Evolutionary conservation across 139 green algal genomes (phyloP), one percentile per base, ranked within the genome.

Genomic region (Coccomyxa sp.): DNA sequence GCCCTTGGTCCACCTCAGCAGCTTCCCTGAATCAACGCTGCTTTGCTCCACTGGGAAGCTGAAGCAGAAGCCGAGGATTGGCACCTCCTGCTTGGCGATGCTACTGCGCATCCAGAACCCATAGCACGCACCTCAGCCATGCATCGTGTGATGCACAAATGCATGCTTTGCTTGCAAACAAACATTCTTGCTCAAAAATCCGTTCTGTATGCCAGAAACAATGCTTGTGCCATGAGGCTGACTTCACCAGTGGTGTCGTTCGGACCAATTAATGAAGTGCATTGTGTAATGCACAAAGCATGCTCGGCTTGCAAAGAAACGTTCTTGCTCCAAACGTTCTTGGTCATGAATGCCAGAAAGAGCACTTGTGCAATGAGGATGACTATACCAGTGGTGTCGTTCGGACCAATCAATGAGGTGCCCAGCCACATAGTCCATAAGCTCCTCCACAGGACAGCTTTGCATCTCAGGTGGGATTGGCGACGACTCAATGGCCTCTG

Each of bases 1-100:
- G 59, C 80, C 92, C 86, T 98, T 98, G 67, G 94, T 98, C 95
- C 95, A 98, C 76, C 87, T 82, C 76, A 98, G 82, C n/a, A 98
- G 91, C 58, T 82, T 88, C 76, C 95, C 95, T 13, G 81, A 77
- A 83, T 94, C 84, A n/a, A 98, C 81, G 28, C 88, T 87, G 1
- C 83, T 90, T 85, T 98, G 95, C 30, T 97, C 83, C 45, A 93
- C 89, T 18, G 95, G 91, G 87, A 98, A 98, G 80, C 85, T 93
- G 88, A 97, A 98, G 86, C 94, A 98, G 90, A 98, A 98, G 45
- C 95, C 95, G 0, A 98, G 80, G 4, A 94, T 86, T 13, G 90
- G 92, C 67, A 77, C 67, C 23, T 74, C 15, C 67, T 82, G 17
- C 51, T 84, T 28, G 13, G 58, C 58, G 77, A 76, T 77, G 45